Conservation (phyloP, 805 yeast species). For the Metschnikowia gelsemii region DNA sequence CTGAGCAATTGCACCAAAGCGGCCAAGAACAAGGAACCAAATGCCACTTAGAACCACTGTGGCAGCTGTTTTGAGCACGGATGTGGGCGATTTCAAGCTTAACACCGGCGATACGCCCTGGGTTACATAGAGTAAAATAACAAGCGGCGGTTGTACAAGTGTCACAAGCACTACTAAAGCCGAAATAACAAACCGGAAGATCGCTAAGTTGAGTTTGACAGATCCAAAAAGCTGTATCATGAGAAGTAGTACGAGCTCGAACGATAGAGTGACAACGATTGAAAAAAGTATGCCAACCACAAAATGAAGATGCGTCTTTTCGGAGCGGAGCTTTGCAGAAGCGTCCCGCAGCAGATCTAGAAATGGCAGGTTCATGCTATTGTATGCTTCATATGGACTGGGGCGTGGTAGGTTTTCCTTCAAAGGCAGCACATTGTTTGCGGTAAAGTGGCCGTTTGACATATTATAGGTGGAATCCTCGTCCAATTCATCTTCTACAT, state of each 20-base stretch:
- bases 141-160: slow-evolving; percentile 44
- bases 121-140: slow-evolving; percentile 31
- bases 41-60: slow-evolving; percentile 18
- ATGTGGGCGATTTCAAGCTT: slow-evolving; percentile 2
- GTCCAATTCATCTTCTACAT: slow-evolving; percentile 19
- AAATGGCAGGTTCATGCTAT: no score
- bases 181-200: slow-evolving; percentile 42
- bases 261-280: slow-evolving; percentile 30
- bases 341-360: no score
- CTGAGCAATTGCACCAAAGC: slow-evolving; percentile 34
- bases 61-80: slow-evolving; percentile 7
- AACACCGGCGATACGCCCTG: slow-evolving; percentile 27
- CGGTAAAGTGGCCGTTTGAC: background rate
- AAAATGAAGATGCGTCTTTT: slow-evolving; percentile 4
- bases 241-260: slow-evolving; percentile 33
- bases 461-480: no score
- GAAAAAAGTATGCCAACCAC: slow-evolving; percentile 31
- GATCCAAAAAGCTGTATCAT: slow-evolving; percentile 36
- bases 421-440: background rate
- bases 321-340: background rate
- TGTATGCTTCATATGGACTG: no score
- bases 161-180: slow-evolving; percentile 39
- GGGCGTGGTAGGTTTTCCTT: background rate
- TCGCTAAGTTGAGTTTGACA: slow-evolving; percentile 23
- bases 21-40: slow-evolving; percentile 38